Conservation (phyloP, 805 yeast species). For the Suhomyces xylopsoci region DNA sequence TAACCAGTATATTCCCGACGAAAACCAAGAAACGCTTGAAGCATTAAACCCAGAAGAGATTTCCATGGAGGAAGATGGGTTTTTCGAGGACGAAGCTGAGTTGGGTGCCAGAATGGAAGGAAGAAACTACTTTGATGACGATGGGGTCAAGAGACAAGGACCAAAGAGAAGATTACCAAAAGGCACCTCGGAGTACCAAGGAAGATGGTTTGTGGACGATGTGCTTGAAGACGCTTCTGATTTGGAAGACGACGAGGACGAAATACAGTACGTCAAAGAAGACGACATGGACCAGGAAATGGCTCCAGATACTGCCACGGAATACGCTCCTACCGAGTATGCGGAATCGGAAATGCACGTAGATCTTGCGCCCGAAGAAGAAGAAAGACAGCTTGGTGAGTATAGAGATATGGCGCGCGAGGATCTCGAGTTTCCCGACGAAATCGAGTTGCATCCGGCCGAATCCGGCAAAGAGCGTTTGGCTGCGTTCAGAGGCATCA, state of each 20-base stretch:
- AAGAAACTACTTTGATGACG: slow-evolving; percentile 44
- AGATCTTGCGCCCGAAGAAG: slow-evolving; percentile 80
- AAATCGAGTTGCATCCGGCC: slow-evolving; percentile 75
- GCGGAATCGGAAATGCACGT: slow-evolving; percentile 53
- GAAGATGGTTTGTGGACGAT: slow-evolving; percentile 70
- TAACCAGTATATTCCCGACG: slow-evolving; percentile 28
- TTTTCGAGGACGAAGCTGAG: slow-evolving; percentile 17
- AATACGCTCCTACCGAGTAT: slow-evolving; percentile 46
- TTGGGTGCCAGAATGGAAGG: slow-evolving; percentile 58
- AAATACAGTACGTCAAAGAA: slow-evolving; percentile 32
- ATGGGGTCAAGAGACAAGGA: slow-evolving; percentile 13
- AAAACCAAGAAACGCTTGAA: slow-evolving; percentile 55
- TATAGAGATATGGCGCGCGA: slow-evolving; percentile 72
- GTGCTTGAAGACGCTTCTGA: slow-evolving; percentile 42
- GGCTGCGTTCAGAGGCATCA: slow-evolving; percentile 80
- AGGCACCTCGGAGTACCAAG: slow-evolving; percentile 76
- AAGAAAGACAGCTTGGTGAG: slow-evolving; percentile 66
- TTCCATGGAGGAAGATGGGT: slow-evolving; percentile 40
- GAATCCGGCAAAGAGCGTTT: slow-evolving; percentile 76
- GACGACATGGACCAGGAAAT: slow-evolving; percentile 26
- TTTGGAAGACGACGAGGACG: slow-evolving; percentile 42
- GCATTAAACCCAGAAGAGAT: slow-evolving; percentile 56
- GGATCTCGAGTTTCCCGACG: slow-evolving; percentile 94
- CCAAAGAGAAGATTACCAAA: slow-evolving; percentile 47
- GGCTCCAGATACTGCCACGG: slow-evolving; percentile 20